phyloP scores from a whole-genome alignment of 2,329 filamentous ascomycete species.

The Fusarium longipes region DNA sequence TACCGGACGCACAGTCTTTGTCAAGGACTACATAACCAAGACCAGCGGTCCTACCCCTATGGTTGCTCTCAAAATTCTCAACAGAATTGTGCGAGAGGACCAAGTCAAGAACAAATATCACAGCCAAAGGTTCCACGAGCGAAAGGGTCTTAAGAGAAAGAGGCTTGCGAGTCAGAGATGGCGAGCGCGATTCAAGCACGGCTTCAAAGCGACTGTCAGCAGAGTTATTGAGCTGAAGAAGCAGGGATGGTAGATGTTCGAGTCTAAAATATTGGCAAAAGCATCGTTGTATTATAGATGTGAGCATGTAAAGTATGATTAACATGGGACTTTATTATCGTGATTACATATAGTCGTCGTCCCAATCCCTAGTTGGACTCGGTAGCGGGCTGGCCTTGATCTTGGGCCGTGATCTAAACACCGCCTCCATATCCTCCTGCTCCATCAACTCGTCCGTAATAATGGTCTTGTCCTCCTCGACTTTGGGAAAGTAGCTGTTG shows the following conservation, averaged over 20 bases:
- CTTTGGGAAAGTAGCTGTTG: slow-evolving; percentile 59
- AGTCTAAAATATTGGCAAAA: slow-evolving; percentile 36
- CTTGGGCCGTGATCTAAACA: slow-evolving; percentile 86
- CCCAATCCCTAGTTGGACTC: slow-evolving; percentile 58
- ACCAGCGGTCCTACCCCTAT: slow-evolving; percentile 55
- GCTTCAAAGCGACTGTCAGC: slow-evolving; percentile 72
- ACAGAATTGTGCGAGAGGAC: slow-evolving; percentile 61
- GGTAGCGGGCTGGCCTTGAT: slow-evolving; percentile 79
- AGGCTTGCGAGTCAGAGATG: slow-evolving; percentile 76
- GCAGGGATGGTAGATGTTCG: slow-evolving; percentile 77
- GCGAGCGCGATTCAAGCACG: slow-evolving; percentile 73
- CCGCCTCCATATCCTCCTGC: slow-evolving; percentile 80
- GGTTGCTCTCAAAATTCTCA: slow-evolving; percentile 58
- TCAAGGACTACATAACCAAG: slow-evolving; percentile 46
- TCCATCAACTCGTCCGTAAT: slow-evolving; percentile 76
- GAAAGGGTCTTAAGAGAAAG: slow-evolving; percentile 81
- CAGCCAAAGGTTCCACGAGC: slow-evolving; percentile 77
- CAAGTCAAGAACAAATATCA: slow-evolving; percentile 65
- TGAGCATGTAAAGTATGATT: slow-evolving; percentile 41
- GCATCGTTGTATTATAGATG: slow-evolving; percentile 45
- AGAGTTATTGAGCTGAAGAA: slow-evolving; percentile 76
- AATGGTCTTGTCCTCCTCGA: slow-evolving; percentile 58
- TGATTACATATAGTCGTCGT: slow-evolving; percentile 43
- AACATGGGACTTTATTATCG: slow-evolving; percentile 26
- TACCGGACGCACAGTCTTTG: slow-evolving; percentile 54